Base-by-base conservation (phyloP, 2,329 filamentous ascomycete genomes). In the Xylariaceae sp. region DNA sequence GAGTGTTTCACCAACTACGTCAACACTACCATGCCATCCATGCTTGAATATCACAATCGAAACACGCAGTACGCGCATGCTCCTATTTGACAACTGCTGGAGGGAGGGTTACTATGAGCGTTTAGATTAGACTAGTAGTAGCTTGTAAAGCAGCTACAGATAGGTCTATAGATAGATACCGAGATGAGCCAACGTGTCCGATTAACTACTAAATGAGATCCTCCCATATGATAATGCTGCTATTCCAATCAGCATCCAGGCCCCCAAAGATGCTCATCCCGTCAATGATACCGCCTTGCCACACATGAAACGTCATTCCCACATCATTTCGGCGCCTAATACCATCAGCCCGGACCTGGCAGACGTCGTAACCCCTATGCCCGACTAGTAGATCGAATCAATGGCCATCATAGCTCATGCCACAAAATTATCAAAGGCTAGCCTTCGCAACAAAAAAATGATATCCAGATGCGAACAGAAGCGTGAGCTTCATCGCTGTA, bases 401-500 rank as follows among this genome's bases (percentile, higher is more conserved):
- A 27, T 32, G 30, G 35, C 37, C 46, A 37, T 42, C 57, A 41
- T 40, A 41, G 32, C 32, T 46, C 18, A 59, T 57, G 50, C n/a
- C n/a, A n/a, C 41, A 50, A 59, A 27, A 51, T 53, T 51, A 53
- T 35, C 40, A 40, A 42, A 30, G 26, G 36, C 33, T 42, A 30
- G 53, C 46, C 36, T 51, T 44, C 24, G 49, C 37, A 32, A 33
- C 35, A 51, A 53, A 54, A 24, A 48, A 43, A 59, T 54, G 40
- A 47, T 56, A 61, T 59, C 58, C 64, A 62, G 53, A 61, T 60
- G 66, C 63, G 62, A 67, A 57, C 53, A 64, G 69, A 72, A 71
- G 69, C 66, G 69, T 61, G 70, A 72, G 70, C 69, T 68, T 68
- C 69, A 60, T 65, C 66, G 63, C 65, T 62, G 63, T 65, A 65